These are phyloP conservation scores for Leucocoprinus sp. DNA, from an alignment of 768 basidiomycete genomes.

Conservation along the genomic window DNA sequence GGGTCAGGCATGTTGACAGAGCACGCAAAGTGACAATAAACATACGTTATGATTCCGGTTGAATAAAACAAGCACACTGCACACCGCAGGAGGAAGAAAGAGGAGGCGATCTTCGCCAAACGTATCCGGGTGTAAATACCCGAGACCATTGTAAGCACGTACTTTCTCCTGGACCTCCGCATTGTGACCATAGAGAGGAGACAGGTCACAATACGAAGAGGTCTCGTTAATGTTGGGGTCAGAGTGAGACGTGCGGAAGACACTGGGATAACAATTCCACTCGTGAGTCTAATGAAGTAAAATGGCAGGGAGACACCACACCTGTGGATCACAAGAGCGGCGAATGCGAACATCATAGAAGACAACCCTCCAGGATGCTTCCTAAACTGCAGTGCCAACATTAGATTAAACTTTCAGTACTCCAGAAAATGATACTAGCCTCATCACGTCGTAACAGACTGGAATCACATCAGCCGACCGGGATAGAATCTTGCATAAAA, in stretches of 20 bases:
- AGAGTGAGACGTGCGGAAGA: slow-evolving; percentile 74
- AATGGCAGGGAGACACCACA: slow-evolving; percentile 20
- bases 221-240: slow-evolving; percentile 72
- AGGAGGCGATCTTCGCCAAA: slow-evolving; percentile 77
- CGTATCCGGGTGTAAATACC: slow-evolving; percentile 56
- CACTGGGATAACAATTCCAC: slow-evolving; percentile 29
- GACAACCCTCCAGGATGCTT: slow-evolving; percentile 76
- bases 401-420: not conserved
- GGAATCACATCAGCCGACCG: slow-evolving; percentile 8
- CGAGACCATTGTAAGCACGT: slow-evolving; percentile 53
- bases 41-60: slow-evolving; percentile 83
- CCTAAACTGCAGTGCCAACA: slow-evolving; percentile 42
- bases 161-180: slow-evolving; percentile 51
- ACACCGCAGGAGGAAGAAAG: slow-evolving; percentile 70
- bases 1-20: not conserved
- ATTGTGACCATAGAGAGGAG: slow-evolving; percentile 74
- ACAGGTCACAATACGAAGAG: slow-evolving; percentile 79
- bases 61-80: slow-evolving; percentile 76
- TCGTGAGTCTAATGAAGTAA: not conserved
- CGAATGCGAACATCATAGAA: slow-evolving; percentile 74
- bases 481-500: not conserved
- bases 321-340: slow-evolving; percentile 76
- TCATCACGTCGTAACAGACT: slow-evolving; percentile 61
- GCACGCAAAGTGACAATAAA: slow-evolving; percentile 7
- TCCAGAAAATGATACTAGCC: slow-evolving; percentile 26